Evolutionary conservation across 192 early-diverging fungal genomes (phyloP).

Genomic region (Coemansia sp.): DNA sequence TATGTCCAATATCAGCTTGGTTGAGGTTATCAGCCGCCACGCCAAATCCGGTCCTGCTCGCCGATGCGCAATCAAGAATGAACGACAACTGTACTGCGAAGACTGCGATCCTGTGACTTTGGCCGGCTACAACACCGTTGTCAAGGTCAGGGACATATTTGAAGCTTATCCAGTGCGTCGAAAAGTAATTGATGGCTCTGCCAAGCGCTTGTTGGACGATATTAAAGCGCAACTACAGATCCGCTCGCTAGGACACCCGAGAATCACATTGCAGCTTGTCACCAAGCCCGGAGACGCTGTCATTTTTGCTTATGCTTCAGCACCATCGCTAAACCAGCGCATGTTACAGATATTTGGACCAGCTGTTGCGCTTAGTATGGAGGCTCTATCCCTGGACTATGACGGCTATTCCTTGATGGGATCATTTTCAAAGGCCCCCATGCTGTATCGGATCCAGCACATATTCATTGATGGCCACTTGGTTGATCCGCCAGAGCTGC

Average conservation of each 20-base stretch:
- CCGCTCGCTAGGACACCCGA: conserved; percentile 28
- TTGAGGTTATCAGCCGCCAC: conserved; percentile 27
- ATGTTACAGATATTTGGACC: conserved; percentile 40
- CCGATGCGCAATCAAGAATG: conserved; percentile 28
- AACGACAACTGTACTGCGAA: conserved; percentile 11
- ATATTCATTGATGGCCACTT: conserved; percentile 25
- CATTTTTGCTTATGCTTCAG: conserved; percentile 25
- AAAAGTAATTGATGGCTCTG: conserved; percentile 17
- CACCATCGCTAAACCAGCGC: conserved; percentile 38
- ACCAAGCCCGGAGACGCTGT: neutral
- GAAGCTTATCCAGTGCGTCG: conserved; percentile 30
- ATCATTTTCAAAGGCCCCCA: conserved; percentile 36
- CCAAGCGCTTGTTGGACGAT: conserved; percentile 10
- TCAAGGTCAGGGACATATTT: conserved; percentile 40
- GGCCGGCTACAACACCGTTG: conserved; percentile 18
- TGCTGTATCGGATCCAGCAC: conserved; percentile 31
- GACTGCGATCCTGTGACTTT: neutral
- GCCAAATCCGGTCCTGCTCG: neutral
- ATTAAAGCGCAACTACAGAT: conserved; percentile 29
- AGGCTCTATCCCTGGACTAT: conserved; percentile 34
- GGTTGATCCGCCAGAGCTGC: conserved; percentile 18
- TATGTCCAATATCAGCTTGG: conserved; percentile 36
- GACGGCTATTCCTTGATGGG: conserved; percentile 23
- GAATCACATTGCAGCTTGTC: conserved; percentile 35
- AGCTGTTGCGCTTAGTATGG: conserved; percentile 21